Evolutionary conservation across 805 yeast genomes (phyloP).

Genomic region (Kodamaea neixiangensis): DNA sequence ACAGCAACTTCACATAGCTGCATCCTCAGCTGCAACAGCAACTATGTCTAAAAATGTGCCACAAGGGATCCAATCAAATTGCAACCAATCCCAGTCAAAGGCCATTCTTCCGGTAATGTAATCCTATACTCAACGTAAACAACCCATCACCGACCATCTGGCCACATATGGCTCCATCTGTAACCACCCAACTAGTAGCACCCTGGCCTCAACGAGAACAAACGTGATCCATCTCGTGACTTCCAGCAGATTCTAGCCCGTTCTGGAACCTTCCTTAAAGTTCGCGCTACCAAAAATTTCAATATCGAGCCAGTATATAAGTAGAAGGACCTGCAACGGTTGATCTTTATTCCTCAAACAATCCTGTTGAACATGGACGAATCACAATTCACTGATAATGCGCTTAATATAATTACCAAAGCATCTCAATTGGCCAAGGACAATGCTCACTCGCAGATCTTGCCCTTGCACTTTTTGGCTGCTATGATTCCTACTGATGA

Average conservation of each 20-base stretch:
- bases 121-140: too few relatives aligned
- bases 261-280: conserved; percentile 7
- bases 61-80: too few relatives aligned
- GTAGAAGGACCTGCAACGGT: background rate
- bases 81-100: too few relatives aligned
- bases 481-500: conserved; percentile 76
- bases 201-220: background rate
- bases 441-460: conserved; percentile 77
- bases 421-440: conserved; percentile 84
- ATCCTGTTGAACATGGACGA: conserved; percentile 47
- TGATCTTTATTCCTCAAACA: background rate
- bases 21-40: too few relatives aligned
- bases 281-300: conserved; percentile 5
- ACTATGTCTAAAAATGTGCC: too few relatives aligned
- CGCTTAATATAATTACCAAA: conserved; percentile 73
- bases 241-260: conserved; percentile 5
- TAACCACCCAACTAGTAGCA: too few relatives aligned
- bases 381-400: conserved; percentile 91
- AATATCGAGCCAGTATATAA: background rate
- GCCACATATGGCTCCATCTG: too few relatives aligned
- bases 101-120: too few relatives aligned
- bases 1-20: too few relatives aligned
- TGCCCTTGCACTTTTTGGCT: conserved; percentile 88
- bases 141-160: too few relatives aligned
- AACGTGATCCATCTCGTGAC: background rate